Evolutionary conservation across 225 moss, liverwort and hornwort species (phyloP).

Genomic region (Asterella californica): DNA sequence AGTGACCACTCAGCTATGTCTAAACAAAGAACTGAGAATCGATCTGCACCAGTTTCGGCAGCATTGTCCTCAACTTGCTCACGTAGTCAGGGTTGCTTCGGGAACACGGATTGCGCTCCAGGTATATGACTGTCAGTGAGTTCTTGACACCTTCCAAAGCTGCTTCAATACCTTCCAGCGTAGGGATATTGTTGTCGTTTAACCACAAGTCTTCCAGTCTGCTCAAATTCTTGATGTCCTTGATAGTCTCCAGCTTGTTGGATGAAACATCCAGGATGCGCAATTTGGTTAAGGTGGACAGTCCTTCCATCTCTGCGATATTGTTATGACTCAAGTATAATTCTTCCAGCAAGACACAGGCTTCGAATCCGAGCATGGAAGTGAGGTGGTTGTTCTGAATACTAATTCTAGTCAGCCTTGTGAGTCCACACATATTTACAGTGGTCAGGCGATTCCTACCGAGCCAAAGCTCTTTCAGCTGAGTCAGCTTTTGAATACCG

Average conservation of each 20-base stretch:
- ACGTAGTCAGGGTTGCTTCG: conserved; percentile 57
- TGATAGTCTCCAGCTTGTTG: conserved; percentile 64
- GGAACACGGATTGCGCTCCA: conserved; percentile 92
- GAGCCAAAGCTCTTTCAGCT: conserved; percentile 83
- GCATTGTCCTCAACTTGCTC: conserved; percentile 57
- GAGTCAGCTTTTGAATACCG: conserved; percentile 62
- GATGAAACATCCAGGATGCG: conserved; percentile 85
- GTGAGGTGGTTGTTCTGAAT: conserved; percentile 90
- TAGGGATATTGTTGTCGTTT: conserved; percentile 75
- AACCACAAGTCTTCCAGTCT: conserved; percentile 94
- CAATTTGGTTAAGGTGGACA: conserved; percentile 70
- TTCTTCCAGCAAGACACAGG: conserved; percentile 78
- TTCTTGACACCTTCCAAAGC: conserved; percentile 65
- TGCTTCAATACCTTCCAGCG: conserved; percentile 62
- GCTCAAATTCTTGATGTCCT: conserved; percentile 61
- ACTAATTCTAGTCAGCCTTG: conserved; percentile 69
- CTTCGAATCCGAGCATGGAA: conserved; percentile 85
- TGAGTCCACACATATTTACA: conserved; percentile 74
- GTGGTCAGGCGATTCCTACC: conserved; percentile 80
- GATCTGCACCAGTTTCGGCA: conserved; percentile 90
- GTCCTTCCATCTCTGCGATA: conserved; percentile 85
- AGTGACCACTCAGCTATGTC: neutral
- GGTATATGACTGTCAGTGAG: conserved; percentile 75
- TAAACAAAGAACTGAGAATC: conserved; percentile 61
- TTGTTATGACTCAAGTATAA: conserved; percentile 91